phyloP scores from a whole-genome alignment of 805 yeast species.

The Ogataea philodendri region DNA sequence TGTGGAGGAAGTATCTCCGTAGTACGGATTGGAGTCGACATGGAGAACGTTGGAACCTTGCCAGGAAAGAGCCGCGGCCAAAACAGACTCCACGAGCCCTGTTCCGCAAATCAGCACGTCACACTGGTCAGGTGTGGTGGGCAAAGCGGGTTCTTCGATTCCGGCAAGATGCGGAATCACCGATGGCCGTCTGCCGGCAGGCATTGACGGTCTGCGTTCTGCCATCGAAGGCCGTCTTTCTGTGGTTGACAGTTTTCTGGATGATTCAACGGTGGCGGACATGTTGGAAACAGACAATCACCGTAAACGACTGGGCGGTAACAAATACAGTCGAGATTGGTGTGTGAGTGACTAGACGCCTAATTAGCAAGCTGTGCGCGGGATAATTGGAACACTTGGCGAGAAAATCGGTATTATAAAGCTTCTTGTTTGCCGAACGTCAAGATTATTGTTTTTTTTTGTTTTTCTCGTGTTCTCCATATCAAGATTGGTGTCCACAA shows the following conservation, averaged over 20 bases:
- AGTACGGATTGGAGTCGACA: constrained; percentile 77
- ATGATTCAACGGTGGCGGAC: constrained; percentile 24
- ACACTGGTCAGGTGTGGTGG: constrained; percentile 64
- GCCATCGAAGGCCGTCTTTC: constrained; percentile 61
- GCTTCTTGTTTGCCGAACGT: constrained; percentile 11
- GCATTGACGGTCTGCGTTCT: constrained; percentile 35
- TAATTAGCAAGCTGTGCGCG: too few relatives aligned
- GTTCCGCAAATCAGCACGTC: constrained; percentile 94
- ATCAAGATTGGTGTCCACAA: constrained; percentile 4
- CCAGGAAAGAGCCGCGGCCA: constrained; percentile 96
- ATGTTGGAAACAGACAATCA: constrained; percentile 9
- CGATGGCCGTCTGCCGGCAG: constrained; percentile 33
- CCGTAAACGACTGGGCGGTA: constrained; percentile 2
- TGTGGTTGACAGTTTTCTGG: constrained; percentile 61
- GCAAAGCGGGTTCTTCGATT: constrained; percentile 66
- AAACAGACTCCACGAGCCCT: constrained; percentile 80
- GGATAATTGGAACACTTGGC: too few relatives aligned
- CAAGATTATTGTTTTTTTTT: constrained; percentile 9
- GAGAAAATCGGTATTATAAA: constrained; percentile 2
- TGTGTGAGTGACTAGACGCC: too few relatives aligned
- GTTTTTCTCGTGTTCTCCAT: constrained; percentile 10
- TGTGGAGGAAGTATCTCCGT: constrained; percentile 88
- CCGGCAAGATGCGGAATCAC: constrained; percentile 74
- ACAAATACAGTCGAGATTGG: too few relatives aligned
- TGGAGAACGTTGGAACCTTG: constrained; percentile 96